phyloP scores from a whole-genome alignment of 2,329 filamentous ascomycete genomes.

The Fusarium floridanum region DNA sequence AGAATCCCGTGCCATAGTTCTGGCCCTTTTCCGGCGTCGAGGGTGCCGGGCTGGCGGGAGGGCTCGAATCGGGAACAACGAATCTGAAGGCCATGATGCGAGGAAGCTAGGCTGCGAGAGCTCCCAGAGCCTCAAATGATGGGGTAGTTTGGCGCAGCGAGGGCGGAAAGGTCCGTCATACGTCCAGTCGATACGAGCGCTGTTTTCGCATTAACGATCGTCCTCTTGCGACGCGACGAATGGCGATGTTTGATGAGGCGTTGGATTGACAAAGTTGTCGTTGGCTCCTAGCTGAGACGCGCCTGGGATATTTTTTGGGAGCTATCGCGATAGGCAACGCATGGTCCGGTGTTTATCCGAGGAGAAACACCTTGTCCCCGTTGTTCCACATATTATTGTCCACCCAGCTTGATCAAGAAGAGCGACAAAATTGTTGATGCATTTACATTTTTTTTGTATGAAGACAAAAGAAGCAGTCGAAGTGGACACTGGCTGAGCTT shows the following conservation, averaged over 20 bases:
- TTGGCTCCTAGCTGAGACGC: constrained; percentile 37
- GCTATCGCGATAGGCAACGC: constrained; percentile 45
- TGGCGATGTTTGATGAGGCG: constrained; percentile 30
- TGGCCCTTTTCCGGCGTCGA: constrained; percentile 63
- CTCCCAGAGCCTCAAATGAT: constrained; percentile 29
- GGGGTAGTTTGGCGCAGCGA: constrained; percentile 24
- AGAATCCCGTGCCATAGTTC: constrained; percentile 51
- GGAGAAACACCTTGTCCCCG: neutral
- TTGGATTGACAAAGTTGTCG: constrained; percentile 30
- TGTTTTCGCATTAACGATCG: constrained; percentile 27
- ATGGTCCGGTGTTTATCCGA: constrained; percentile 42
- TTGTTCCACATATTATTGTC: constrained; percentile 1
- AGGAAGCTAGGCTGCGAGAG: constrained; percentile 31
- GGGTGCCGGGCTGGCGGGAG: constrained; percentile 58
- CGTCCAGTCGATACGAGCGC: constrained; percentile 5
- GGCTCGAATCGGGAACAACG: constrained; percentile 59
- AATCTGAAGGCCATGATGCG: constrained; percentile 57
- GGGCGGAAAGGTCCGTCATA: constrained; percentile 14
- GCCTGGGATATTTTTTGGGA: constrained; percentile 47
- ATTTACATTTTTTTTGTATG: neutral
- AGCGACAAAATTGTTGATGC: neutral
- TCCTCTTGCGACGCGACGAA: constrained; percentile 22
- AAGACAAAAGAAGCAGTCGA: neutral
- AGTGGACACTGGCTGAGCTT: neutral
- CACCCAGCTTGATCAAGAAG: neutral